Base-by-base conservation (phyloP, 306 rosid genomes). In the Citrullus colocynthis region DNA sequence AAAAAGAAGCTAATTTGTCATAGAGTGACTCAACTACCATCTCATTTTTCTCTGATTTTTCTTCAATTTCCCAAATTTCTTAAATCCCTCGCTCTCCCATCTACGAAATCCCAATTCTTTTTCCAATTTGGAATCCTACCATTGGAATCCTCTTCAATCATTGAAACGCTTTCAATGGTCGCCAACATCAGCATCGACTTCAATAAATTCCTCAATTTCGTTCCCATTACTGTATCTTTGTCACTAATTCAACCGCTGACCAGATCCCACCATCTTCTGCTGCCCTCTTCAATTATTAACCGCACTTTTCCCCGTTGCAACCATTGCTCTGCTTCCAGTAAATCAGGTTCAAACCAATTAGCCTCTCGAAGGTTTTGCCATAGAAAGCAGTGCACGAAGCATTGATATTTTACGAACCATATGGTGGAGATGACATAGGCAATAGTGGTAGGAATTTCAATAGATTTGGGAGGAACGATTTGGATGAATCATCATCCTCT, bases 251-350 rank as follows among this genome's bases (percentile, higher is more conserved):
- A 6, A 61, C 67, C 51, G 16, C 82, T 73, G 80, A 82, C 3
- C 84, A 84, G 14, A 59, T 72, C 36, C 57, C 83, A 24, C 65
- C 82, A 34, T 75, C 80, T 9, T 66, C 87, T 15, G 76, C 77
- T 57, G 51, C 75, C 57, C 59, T 37, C 85, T 78, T 55, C 92
- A 86, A 58, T 86, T 90, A 82, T 90, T 90, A 9, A 86, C 93
- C 12, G 79, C 86, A 49, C 75, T 91, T 34, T 83, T 79, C 34
- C 81, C 95, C 16, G 81, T 86, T 45, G 86, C 91, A 51, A 89
- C 96, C 37, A 78, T 89, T 1, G 96, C 98, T 3, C 96, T 92
- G 15, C 96, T 96, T 3, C 89, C 90, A 9, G 92, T 85, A 89
- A 85, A 80, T 80, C 91, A 45, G 41, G 48, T 10, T 49, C 89